These are phyloP conservation scores for Kwoniella botswanensis DNA, from an alignment of 768 basidiomycete species.

Conservation along the genomic window DNA sequence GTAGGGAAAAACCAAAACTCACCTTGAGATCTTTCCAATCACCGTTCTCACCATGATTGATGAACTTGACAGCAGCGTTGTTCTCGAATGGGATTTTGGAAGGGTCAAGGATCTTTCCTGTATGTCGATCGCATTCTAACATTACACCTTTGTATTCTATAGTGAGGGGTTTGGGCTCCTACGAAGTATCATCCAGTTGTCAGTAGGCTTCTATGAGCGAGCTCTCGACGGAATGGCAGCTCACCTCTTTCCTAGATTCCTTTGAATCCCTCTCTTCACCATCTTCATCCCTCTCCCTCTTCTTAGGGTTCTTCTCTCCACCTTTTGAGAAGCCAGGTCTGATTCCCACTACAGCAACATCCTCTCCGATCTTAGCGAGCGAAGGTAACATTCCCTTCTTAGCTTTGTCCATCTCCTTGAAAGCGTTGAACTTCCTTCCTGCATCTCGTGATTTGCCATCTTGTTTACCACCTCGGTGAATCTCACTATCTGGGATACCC, in stretches of 20 bases:
- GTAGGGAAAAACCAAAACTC: conserved; percentile 21
- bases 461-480: conserved; percentile 17
- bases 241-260: conserved; percentile 27
- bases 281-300: conserved; percentile 46
- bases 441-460: conserved; percentile 6
- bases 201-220: conserved; percentile 6
- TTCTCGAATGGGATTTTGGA: conserved; percentile 44
- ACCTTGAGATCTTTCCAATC: conserved; percentile 60
- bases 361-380: conserved; percentile 42
- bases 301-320: conserved; percentile 29
- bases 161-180: conserved; percentile 30
- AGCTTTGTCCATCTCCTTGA: conserved; percentile 55
- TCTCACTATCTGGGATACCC: conserved; percentile 64
- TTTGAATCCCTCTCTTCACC: conserved; percentile 44
- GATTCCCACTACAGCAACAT: conserved; percentile 39
- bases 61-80: conserved; percentile 54
- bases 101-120: conserved; percentile 50
- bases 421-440: conserved; percentile 56
- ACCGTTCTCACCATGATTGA: conserved; percentile 47
- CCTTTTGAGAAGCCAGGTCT: conserved; percentile 24
- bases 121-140: conserved; percentile 48
- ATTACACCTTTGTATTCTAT: conserved; percentile 54
- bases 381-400: conserved; percentile 41
- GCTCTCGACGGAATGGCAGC: not conserved
- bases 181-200: not conserved